Conservation (phyloP, 2,329 filamentous ascomycete genomes). For the Xylaria sp. region DNA sequence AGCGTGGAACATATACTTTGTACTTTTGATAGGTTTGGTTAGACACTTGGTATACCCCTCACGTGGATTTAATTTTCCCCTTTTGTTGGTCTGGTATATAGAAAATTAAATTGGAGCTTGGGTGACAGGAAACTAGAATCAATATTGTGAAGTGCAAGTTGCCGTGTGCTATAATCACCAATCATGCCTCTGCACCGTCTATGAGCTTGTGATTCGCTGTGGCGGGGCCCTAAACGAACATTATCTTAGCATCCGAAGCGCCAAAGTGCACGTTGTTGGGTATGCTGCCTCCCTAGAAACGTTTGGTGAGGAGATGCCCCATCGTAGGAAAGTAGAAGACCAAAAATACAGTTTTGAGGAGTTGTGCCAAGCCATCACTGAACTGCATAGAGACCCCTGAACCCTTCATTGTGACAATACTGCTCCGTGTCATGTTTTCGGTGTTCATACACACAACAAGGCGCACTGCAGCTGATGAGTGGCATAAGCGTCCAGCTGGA, state of each 20-base stretch:
- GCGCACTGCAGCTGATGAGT: not conserved
- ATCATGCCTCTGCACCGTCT: not conserved
- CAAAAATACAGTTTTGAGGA: not conserved
- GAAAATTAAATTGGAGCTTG: not conserved
- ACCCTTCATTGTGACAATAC: slow-evolving; percentile 8
- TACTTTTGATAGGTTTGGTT: not conserved
- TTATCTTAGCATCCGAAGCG: not conserved
- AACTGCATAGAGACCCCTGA: not conserved
- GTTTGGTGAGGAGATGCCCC: not conserved
- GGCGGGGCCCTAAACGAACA: not conserved
- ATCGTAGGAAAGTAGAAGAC: not conserved
- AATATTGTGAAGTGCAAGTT: not conserved
- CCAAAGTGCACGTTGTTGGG: not conserved
- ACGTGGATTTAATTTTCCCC: not conserved
- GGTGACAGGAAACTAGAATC: not conserved
- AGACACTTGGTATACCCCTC: not conserved
- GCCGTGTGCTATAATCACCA: not conserved
- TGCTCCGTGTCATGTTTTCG: not conserved
- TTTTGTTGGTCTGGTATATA: not conserved
- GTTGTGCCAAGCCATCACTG: not conserved
- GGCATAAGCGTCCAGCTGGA: not conserved
- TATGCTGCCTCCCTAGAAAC: not conserved
- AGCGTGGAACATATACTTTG: not conserved
- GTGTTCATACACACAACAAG: not conserved
- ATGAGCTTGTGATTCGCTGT: not conserved